These are phyloP conservation scores for Scheffersomyces insectosa DNA, from an alignment of 1,139 yeast genomes.

Conservation along the genomic window DNA sequence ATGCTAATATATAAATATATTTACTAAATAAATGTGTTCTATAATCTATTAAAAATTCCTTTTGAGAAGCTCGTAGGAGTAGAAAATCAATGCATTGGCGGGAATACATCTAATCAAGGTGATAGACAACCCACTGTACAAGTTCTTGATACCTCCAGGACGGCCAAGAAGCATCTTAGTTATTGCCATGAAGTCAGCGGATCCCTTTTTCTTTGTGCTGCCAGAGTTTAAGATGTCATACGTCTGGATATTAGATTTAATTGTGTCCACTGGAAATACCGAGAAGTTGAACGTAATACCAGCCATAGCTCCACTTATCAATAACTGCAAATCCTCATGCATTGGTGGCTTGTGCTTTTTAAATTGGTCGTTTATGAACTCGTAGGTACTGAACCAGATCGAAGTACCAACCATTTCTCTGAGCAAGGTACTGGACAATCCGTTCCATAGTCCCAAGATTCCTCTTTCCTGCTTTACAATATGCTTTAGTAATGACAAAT, in stretches of 20 bases:
- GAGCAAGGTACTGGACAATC: conserved; percentile 78
- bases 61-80: conserved; percentile 71
- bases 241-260: conserved; percentile 87
- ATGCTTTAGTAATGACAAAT: conserved; percentile 40
- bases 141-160: conserved; percentile 61
- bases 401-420: conserved; percentile 91
- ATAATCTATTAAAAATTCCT: conserved; percentile 22
- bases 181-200: conserved; percentile 29
- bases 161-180: conserved; percentile 31
- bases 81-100: conserved; percentile 84
- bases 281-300: conserved; percentile 81
- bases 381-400: conserved; percentile 92
- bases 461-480: conserved; percentile 53
- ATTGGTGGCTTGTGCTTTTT: conserved; percentile 22
- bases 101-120: conserved; percentile 84
- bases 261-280: conserved; percentile 87
- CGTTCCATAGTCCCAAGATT: conserved; percentile 66
- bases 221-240: conserved; percentile 27
- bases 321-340: conserved; percentile 48
- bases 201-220: conserved; percentile 6
- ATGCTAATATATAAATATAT: not conserved
- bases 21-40: not conserved
- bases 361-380: conserved; percentile 47
- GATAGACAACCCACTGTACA: conserved; percentile 84
- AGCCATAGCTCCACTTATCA: conserved; percentile 82